Evolutionary conservation across 2,329 filamentous ascomycete species (phyloP).

Genomic region (Microcera coccophila): DNA sequence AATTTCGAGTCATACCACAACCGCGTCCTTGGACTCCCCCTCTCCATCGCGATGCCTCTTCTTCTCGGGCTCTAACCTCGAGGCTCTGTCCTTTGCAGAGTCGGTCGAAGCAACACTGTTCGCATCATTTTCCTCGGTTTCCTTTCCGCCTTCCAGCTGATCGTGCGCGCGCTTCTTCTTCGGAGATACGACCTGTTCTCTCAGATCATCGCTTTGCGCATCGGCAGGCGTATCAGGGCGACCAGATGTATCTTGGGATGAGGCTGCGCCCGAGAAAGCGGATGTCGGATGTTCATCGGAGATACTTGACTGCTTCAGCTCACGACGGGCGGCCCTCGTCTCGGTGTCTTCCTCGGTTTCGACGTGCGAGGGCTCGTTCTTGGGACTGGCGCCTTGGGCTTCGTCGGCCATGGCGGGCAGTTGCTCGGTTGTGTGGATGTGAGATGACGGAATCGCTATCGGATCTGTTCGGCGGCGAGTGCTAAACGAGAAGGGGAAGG

Average conservation of each 20-base stretch:
- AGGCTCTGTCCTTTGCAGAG: constrained; percentile 47
- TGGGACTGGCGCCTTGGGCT: constrained; percentile 40
- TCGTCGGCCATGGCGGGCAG: constrained; percentile 43
- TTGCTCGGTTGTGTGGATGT: no score
- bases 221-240: constrained; percentile 34
- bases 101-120: constrained; percentile 41
- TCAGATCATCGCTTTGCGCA: constrained; percentile 36
- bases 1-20: constrained; percentile 29
- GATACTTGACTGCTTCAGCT: constrained; percentile 61
- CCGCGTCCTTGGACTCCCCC: constrained; percentile 36
- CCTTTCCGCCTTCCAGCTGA: constrained; percentile 51
- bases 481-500: no score
- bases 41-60: constrained; percentile 58
- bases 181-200: constrained; percentile 54
- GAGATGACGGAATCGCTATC: no score
- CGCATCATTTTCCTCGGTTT: constrained; percentile 40
- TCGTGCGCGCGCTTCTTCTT: constrained; percentile 65
- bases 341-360: constrained; percentile 56
- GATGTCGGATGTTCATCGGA: constrained; percentile 43
- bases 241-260: constrained; percentile 22
- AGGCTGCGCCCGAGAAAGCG: constrained; percentile 13
- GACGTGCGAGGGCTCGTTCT: constrained; percentile 30
- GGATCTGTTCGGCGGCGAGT: no score
- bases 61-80: constrained; percentile 56
- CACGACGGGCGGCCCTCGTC: constrained; percentile 59